Base-by-base conservation (phyloP, 495 filamentous ascomycete genomes). In the Physcia stellaris region DNA sequence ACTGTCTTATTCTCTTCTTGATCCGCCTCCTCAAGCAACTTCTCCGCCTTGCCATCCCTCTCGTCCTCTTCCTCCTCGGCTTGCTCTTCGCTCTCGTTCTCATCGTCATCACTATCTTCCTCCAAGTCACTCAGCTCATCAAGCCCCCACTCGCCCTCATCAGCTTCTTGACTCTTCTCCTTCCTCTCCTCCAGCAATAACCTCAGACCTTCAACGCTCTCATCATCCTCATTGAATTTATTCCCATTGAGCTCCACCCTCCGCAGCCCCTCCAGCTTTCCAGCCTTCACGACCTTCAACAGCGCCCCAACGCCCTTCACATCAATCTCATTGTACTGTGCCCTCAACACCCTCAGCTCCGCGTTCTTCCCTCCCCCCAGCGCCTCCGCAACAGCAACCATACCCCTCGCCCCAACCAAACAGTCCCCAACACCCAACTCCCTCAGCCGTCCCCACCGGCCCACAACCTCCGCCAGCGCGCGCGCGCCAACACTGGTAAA, bases 291-390 rank as follows among this genome's bases (percentile, higher is more conserved):
- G 1, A 79, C 79, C 21, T 70, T 62, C 16, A 75, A 66, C 34
- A 98, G 62, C 4, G 67, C 70, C 55, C 80, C 75, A 27, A 94
- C 59, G 26, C 79, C 78, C 40, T 71, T 66, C 0, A 77, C 59
- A 32, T 79, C 82, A 50, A 98, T 86, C 41, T 98, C 90, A 66
- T 95, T 94, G 69, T 83, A 96, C 58, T 96, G 88, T 42, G 94
- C 57, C 42, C 84, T 71, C 49, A 96, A 61, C 5, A 76, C 77
- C 63, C 88, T 68, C 10, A 96, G 62, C 57, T 77, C 80, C 46
- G 60, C 56, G 57, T 94, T 94, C 46, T 72, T 72, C 17, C 80
- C 86, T 54, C 79, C 68, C 2, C 66, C 66, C 38, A 98, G 63
- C 19, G 84, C 77, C 34, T 77, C 61, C 10, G 75, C 83, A 18